Base-by-base conservation (phyloP, 129 eudicot species). In the Centella asiatica region DNA sequence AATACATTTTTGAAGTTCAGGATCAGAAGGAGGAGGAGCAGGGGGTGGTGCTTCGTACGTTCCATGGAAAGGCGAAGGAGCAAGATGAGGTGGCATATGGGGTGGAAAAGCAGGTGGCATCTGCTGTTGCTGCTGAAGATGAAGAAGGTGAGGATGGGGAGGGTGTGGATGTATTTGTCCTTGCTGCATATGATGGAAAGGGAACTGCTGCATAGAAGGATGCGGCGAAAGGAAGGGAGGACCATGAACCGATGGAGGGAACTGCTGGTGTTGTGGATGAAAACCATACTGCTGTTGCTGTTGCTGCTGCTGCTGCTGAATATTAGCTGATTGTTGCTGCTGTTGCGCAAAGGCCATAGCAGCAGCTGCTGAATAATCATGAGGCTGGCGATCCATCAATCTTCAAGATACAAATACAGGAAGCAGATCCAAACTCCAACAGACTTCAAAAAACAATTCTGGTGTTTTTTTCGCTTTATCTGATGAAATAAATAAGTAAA, bases 271-370 rank as follows among this genome's bases (percentile, higher is more conserved):
- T 67, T 84, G 99, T 6, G 95, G 95, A 54, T 78, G 99, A 72
- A 87, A 92, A 65, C 90, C 95, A 18, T 69, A 92, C 62, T 84
- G 94, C 65, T 87, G 95, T 37, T 70, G 94, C 62, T 70, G 95
- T 37, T 70, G 94, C 62, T 70, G 95, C 62, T 86, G 95, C 29
- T 70, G 95, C 65, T 72, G 95, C 39, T 71, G 88, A 31, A 73
- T 69, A 63, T 81, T 84, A 55, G 81, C 70, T 0, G 81, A 73
- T 73, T 78, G 86, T 71, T 79, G 97, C 78, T 89, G 97, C 69
- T 89, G 97, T 71, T 86, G 98, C 54, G 84, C 88, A 67, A 76
- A 87, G 23, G 90, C 74, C 92, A 87, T 87, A 29, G 94, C 92
- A 40, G 95, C 92, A 56, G 88, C 89, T 18, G 89, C 89, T 55